Conservation (phyloP, 768 basidiomycete species). For the Rhodotorula taiwanensis region DNA sequence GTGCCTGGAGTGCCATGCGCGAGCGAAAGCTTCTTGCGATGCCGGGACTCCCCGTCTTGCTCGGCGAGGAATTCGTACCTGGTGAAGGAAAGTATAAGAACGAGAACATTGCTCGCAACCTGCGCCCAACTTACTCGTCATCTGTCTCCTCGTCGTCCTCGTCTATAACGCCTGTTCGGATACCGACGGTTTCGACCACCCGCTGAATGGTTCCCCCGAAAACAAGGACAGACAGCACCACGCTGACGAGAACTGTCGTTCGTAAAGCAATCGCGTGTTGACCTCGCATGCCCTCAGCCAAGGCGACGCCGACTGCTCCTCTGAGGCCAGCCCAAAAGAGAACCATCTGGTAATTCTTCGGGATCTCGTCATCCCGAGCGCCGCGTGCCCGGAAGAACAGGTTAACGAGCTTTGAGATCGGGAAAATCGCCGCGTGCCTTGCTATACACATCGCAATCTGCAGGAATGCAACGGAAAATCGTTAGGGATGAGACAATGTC, state of each 20-base stretch:
- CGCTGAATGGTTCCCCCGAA: slow-evolving; percentile 96
- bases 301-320: slow-evolving; percentile 94
- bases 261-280: slow-evolving; percentile 77
- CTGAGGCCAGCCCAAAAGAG: slow-evolving; percentile 96
- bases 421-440: slow-evolving; percentile 91
- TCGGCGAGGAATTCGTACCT: too few species aligned
- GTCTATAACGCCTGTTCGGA: slow-evolving; percentile 89
- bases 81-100: too few species aligned
- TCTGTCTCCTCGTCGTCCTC: slow-evolving; percentile 60
- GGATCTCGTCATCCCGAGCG: slow-evolving; percentile 79
- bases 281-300: slow-evolving; percentile 94
- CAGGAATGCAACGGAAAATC: too few species aligned
- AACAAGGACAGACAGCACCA: slow-evolving; percentile 84
- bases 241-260: slow-evolving; percentile 89
- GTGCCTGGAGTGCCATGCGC: neutral
- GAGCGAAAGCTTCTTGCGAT: neutral
- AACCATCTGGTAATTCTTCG: slow-evolving; percentile 99
- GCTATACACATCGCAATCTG: slow-evolving; percentile 82
- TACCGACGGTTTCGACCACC: slow-evolving; percentile 96
- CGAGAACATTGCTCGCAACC: too few species aligned
- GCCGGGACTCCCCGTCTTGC: slow-evolving; percentile 10
- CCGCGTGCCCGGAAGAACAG: slow-evolving; percentile 79
- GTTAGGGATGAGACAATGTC: neutral
- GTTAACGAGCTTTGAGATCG: slow-evolving; percentile 89
- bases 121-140: slow-evolving; percentile 40